A percentile compares a stretch with the other conserved stretches of the same genome.
These are phyloP conservation scores for Gloeostereum incarnatum DNA, from an alignment of 768 basidiomycete species.

Conservation along the genomic window DNA sequence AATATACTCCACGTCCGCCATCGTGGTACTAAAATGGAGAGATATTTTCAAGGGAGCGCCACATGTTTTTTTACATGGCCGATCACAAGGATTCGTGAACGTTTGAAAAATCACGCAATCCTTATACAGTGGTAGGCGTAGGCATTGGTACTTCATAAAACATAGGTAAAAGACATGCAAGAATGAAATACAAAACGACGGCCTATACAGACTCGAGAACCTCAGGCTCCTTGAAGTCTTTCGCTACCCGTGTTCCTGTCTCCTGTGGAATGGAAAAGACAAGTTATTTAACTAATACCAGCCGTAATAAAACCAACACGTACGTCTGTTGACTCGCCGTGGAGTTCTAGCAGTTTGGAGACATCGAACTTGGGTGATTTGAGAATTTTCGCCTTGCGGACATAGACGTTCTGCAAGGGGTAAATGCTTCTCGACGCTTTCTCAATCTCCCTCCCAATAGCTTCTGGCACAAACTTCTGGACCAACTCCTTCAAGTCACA, in stretches of 20 bases:
- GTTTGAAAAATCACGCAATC: background rate
- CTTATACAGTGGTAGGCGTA: no score
- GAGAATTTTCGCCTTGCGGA: conserved; percentile 98
- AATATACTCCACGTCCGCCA: conserved; percentile 74
- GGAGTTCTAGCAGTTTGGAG: conserved; percentile 91
- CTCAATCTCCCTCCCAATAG: conserved; percentile 99
- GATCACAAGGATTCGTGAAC: background rate
- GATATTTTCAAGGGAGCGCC: conserved; percentile 6
- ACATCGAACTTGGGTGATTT: conserved; percentile 97
- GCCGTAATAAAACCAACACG: conserved; percentile 21
- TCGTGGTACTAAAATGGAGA: conserved; percentile 21
- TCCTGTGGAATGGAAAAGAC: no score
- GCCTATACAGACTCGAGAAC: conserved; percentile 84
- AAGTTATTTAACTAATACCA: conserved; percentile 8
- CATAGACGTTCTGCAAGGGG: conserved; percentile 97
- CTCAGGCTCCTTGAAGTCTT: conserved; percentile 98
- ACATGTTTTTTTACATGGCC: background rate
- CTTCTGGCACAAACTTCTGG: conserved; percentile 98
- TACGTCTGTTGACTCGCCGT: conserved; percentile 92
- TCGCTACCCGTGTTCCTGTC: conserved; percentile 87
- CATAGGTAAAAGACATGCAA: conserved; percentile 19
- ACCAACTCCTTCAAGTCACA: conserved; percentile 98
- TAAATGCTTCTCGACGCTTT: conserved; percentile 95
- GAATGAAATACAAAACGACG: conserved; percentile 16
- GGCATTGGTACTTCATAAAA: conserved; percentile 7